These are phyloP conservation scores for Hippophae gyantsensis DNA, from an alignment of 306 rosid genomes.

Conservation along the genomic window DNA sequence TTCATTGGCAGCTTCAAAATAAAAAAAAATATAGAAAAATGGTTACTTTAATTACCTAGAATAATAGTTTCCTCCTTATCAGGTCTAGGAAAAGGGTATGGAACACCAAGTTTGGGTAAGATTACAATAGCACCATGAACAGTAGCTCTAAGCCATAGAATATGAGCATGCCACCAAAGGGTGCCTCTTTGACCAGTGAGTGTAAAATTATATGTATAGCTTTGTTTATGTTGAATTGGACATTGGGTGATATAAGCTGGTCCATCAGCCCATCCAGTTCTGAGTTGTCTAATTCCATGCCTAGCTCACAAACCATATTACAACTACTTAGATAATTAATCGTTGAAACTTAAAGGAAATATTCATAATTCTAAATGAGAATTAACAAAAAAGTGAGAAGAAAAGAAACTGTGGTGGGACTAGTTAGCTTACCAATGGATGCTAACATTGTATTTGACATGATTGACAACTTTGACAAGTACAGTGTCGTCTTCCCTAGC, in stretches of 20 bases:
- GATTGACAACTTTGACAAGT: slow-evolving; percentile 51
- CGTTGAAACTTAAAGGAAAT: neutral
- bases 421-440: slow-evolving; percentile 57
- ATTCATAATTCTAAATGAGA: slow-evolving; percentile 1
- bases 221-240: slow-evolving; percentile 69
- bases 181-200: slow-evolving; percentile 87
- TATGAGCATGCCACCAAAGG: slow-evolving; percentile 86
- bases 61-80: slow-evolving; percentile 48
- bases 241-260: slow-evolving; percentile 90
- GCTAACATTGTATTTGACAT: slow-evolving; percentile 75
- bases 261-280: slow-evolving; percentile 89
- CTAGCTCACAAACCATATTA: slow-evolving; percentile 11
- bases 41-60: slow-evolving; percentile 29
- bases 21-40: neutral
- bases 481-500: slow-evolving; percentile 48
- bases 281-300: slow-evolving; percentile 73
- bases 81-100: slow-evolving; percentile 80
- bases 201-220: slow-evolving; percentile 58
- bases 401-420: neutral
- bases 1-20: no score
- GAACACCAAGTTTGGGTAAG: slow-evolving; percentile 76
- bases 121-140: slow-evolving; percentile 73
- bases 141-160: slow-evolving; percentile 84
- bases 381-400: no score
- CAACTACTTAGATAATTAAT: neutral